These are phyloP conservation scores for Ganoderma multipileum DNA, from an alignment of 1,284 basidiomycete genomes.

Conservation along the genomic window DNA sequence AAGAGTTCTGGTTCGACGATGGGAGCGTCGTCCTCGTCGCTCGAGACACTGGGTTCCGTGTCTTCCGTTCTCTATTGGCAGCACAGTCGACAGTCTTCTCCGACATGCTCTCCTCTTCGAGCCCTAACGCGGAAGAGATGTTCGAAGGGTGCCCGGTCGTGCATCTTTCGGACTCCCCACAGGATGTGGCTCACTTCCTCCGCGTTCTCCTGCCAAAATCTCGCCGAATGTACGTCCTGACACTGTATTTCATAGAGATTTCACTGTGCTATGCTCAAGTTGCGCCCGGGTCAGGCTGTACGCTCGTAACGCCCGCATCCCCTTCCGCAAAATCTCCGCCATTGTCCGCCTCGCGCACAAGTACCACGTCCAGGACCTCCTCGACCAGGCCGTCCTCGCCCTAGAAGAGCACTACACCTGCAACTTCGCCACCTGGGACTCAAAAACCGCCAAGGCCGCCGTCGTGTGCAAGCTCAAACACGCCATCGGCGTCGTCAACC, in stretches of 20 bases:
- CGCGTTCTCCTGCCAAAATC: constrained; percentile 5
- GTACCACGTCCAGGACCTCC: neutral
- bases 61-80: constrained; percentile 27
- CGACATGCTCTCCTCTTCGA: constrained; percentile 29
- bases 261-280: neutral
- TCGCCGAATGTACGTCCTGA: neutral
- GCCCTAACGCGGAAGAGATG: constrained; percentile 7
- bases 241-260: no score
- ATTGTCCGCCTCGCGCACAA: constrained; percentile 7
- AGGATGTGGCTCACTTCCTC: constrained; percentile 14
- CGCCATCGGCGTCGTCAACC: constrained; percentile 15
- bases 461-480: neutral
- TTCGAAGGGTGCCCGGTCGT: constrained; percentile 28
- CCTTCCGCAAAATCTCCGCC: constrained; percentile 1
- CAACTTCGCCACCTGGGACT: neutral
- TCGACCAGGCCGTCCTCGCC: neutral
- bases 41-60: constrained; percentile 20
- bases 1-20: constrained; percentile 25
- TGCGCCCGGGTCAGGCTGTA: neutral
- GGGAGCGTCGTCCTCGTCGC: constrained; percentile 32
- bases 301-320: neutral
- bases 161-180: constrained; percentile 19
- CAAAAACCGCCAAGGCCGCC: neutral
- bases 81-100: constrained; percentile 26
- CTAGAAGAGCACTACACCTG: neutral